Evolutionary conservation across 164 flowering plant genomes (phyloP).

Genomic region (Cinnamomum micranthum): DNA sequence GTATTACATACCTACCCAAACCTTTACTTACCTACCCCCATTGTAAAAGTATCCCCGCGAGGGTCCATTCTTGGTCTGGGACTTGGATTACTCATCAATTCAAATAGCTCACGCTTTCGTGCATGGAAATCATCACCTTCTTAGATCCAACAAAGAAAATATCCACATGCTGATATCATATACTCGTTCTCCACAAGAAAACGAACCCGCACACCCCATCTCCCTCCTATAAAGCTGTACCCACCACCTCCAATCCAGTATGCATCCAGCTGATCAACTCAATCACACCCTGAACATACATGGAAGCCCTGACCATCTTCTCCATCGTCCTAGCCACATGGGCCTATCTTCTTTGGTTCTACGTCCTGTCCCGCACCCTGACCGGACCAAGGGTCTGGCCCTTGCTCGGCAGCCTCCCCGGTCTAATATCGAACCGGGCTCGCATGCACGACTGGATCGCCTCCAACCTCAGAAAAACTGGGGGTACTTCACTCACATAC

Average conservation of each 20-base stretch:
- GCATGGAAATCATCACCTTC: neutral
- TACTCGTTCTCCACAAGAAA: neutral
- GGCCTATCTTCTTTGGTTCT: constrained; percentile 68
- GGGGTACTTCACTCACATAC: constrained; percentile 53
- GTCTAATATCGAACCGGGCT: constrained; percentile 46
- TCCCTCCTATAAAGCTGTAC: neutral
- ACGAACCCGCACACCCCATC: neutral
- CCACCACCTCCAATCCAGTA: too few relatives aligned
- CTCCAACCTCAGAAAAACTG: constrained; percentile 40
- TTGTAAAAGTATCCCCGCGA: too few relatives aligned
- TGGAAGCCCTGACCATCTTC: constrained; percentile 37
- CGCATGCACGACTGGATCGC: constrained; percentile 82
- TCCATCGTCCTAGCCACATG: constrained; percentile 21
- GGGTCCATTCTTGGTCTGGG: too few relatives aligned
- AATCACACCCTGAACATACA: constrained; percentile 1
- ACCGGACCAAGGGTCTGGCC: constrained; percentile 75
- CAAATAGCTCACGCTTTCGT: neutral
- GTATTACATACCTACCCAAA: too few relatives aligned
- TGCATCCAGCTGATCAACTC: too few relatives aligned
- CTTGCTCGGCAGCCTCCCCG: constrained; percentile 63
- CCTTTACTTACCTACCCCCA: too few relatives aligned
- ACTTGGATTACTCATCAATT: too few relatives aligned
- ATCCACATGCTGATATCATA: too few relatives aligned
- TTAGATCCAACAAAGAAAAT: too few relatives aligned
- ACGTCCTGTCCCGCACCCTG: constrained; percentile 37